Evolutionary conservation across 2,329 filamentous ascomycete species (phyloP), one percentile per base, ranked within the genome.

Genomic region (Exophiala oligosperma): DNA sequence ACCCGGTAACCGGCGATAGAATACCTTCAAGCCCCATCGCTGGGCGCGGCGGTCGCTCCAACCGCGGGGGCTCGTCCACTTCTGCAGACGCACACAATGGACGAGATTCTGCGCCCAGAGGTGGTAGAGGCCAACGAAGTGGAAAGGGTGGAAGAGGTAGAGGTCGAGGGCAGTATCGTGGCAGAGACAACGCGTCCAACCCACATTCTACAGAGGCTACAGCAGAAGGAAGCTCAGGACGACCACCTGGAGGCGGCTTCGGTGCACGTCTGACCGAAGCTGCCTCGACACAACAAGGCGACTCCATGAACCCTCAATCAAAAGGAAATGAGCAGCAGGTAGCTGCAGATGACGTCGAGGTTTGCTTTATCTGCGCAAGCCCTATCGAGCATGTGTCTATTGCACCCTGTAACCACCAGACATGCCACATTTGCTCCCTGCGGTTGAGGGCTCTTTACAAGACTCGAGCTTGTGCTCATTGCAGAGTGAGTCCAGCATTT

Each of bases 321-420:
- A 41, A 54, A 40, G 58, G 50, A 41, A 21, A 53, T 35, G 38
- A 14, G 29, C 28, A 53, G 24, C 62, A 53, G 21, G 26, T 43
- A 14, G 56, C 74, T 60, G 77, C 74, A 2, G 83, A 83, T 49
- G 83, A 92, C 56, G 87, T 81, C 26, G 92, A 97, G 62, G 84
- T 97, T 61, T 99, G 94, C 83, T 97, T 97, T 76, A 99, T 99
- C 70, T 99, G 94, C 75, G 93, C 94, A 56, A 96, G 92, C 64
- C 85, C 88, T 1, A 88, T 99, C 49, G 85, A 89, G 49, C 92
- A 97, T 77, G 87, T 91, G 67, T 89, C 92, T 8, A 86, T 99
- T 64, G 87, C 92, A 32, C 93, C 94, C 21, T 99, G 94, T 76
- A 97, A 97, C 74, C 94, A 99, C 76, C 84, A 90, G 57, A 97